A percentile compares a stretch with the other conserved stretches of the same genome.
These are phyloP conservation scores for Aurinia saxatilis DNA, from an alignment of 345 rosid genomes.

Conservation along the genomic window DNA sequence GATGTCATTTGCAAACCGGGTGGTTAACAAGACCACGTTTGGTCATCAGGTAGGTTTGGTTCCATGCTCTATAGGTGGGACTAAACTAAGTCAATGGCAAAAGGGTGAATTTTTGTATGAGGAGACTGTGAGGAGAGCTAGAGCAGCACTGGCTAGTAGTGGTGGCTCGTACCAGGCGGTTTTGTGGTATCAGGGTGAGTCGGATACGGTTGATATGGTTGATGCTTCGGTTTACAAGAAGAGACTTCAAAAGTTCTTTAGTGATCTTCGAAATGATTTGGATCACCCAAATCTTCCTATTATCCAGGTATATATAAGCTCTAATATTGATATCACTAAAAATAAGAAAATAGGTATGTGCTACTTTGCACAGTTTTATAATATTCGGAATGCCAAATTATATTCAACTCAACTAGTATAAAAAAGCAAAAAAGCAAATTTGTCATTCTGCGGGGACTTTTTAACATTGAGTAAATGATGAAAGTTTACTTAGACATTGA, in stretches of 20 bases:
- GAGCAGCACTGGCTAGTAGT: slow-evolving; percentile 20
- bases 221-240: slow-evolving; percentile 49
- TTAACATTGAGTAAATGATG: not conserved
- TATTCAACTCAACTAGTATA: too few relatives aligned
- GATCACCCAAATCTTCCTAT: slow-evolving; percentile 61
- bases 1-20: slow-evolving; percentile 59
- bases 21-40: slow-evolving; percentile 24
- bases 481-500: too few relatives aligned
- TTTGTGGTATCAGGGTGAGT: slow-evolving; percentile 93
- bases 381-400: not conserved
- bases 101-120: slow-evolving; percentile 52
- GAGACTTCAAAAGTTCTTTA: slow-evolving; percentile 45
- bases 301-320: slow-evolving; percentile 56
- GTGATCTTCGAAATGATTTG: slow-evolving; percentile 57
- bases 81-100: slow-evolving; percentile 60
- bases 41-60: slow-evolving; percentile 56
- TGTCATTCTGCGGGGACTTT: too few relatives aligned
- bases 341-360: not conserved
- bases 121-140: slow-evolving; percentile 44
- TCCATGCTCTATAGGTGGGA: slow-evolving; percentile 85
- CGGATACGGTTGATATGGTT: slow-evolving; percentile 37
- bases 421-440: too few relatives aligned
- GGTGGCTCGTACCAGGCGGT: slow-evolving; percentile 43
- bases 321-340: too few relatives aligned
- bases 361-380: not conserved